Evolutionary conservation across 2,329 filamentous ascomycete genomes (phyloP), one percentile per base, ranked within the genome.

Genomic region (Graphiopsis chlorocephala): DNA sequence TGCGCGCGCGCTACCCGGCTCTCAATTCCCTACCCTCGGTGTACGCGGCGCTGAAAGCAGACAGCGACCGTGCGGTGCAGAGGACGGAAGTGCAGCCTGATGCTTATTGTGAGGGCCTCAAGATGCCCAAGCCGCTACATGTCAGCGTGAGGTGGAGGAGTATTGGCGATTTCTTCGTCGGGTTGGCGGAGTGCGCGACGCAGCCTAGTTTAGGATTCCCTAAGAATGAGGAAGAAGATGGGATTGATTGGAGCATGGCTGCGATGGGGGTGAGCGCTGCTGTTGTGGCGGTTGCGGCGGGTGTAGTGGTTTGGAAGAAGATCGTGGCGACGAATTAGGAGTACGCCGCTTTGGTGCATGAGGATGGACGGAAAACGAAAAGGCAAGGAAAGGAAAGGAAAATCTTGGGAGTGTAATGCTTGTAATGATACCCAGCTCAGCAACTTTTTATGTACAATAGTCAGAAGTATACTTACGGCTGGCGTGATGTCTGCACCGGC

Each of bases 51-150:
- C 83, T 98, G 65, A 99, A 99, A 78, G 95, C 95, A 2, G 95
- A 99, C 77, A 88, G 90, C 70, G 95, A 99, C 77, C 96, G 97
- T 77, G 96, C 94, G 3, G 97, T 93, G n/a, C 95, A 99, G 79
- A 86, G 95, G 65, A 90, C 91, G 66, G 92, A 97, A 76, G 81
- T 90, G 68, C 94, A 97, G 77, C 95, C 95, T 1, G 95, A 99
- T 75, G 89, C 93, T 68, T 97, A 97, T 78, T 96, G 93, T 0
- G 87, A 89, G 59, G 84, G 85, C 42, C 81, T 96, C 70, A 93
- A 91, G 75, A 96, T 98, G 91, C 88, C 90, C 63, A 89, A 93
- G 2, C 95, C 95, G 6, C 81, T 98, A 47, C 96, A 99, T 79
- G 95, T 97, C 61, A 97, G 92, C 73, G 93, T 95, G 31, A 95